Evolutionary conservation across 495 filamentous ascomycete species (phyloP), one percentile per base, ranked within the genome.

Genomic region (Neurospora pannonica): DNA sequence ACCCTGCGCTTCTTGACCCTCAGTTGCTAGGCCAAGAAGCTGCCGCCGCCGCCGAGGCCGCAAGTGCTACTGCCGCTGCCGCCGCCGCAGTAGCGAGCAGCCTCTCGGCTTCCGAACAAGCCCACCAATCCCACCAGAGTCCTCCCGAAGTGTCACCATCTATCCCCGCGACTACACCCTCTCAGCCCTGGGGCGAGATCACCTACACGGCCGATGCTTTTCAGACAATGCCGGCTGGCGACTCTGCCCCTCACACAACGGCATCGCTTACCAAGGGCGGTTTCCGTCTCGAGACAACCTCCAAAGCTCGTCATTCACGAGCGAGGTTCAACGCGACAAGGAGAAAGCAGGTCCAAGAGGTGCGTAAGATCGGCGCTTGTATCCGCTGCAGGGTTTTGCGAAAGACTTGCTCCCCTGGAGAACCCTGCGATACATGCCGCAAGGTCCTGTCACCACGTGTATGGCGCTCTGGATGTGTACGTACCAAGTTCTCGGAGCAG

Each of bases 361-460:
- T 96, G 38, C 88, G 94, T 36, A 93, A 93, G 77, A 86, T 89
- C 36, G 94, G 94, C 28, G 94, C 94, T 17, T 97, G 94, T 77
- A 93, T 95, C 72, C 89, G 94, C 67, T 97, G 94, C 82, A 88
- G 92, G 4, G 94, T 97, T 84, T 84, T 97, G 13, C 92, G 94
- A 78, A 97, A 97, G 82, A 91, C 92, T 2, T 97, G 94, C 78
- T 95, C 92, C 5, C 89, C 89, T 17, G 92, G 92, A 37, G 90
- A 85, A n/a, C 94, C 94, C 5, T 97, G 94, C 78, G 89, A 86
- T 28, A 92, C 92, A n/a, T 97, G 94, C 74, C 85, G 87, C 37
- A 92, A 90, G 76, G 92, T 96, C 4, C 87, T 94, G 73, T 90
- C 89, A 48, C 93, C 93, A 2, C 88, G 93, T 34, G 82, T 96